These are phyloP conservation scores for Geotrichum bryndzae DNA, from an alignment of 1,139 yeast genomes.

Conservation along the genomic window DNA sequence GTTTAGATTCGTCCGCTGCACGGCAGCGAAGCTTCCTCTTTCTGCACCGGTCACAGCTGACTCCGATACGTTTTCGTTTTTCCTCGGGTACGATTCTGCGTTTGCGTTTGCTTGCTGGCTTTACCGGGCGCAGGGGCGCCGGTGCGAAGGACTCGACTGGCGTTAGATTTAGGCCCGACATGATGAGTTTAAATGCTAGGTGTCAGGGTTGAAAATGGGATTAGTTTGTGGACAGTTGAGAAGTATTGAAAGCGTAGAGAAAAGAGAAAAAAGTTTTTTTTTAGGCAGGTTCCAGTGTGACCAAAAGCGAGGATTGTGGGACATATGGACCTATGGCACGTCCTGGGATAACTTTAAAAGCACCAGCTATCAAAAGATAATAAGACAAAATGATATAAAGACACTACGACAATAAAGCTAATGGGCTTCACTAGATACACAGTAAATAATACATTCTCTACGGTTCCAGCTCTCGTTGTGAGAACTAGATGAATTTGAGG, in stretches of 20 bases:
- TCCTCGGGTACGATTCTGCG: slow-evolving; percentile 17
- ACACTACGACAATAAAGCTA: no score
- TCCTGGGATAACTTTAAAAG: no score
- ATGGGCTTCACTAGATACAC: no score
- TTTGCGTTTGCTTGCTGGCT: slow-evolving; percentile 11
- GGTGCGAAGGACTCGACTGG: not conserved
- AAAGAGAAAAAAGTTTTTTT: not conserved
- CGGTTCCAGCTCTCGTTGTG: no score
- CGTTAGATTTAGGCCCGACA: not conserved
- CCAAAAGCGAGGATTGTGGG: not conserved
- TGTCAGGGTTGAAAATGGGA: not conserved
- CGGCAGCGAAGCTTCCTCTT: slow-evolving; percentile 17
- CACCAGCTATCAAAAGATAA: no score
- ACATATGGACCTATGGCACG: not conserved
- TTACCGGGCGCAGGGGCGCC: slow-evolving; percentile 4
- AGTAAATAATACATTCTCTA: no score
- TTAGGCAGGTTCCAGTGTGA: not conserved
- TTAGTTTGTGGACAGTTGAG: not conserved
- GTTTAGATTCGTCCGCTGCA: slow-evolving; percentile 7
- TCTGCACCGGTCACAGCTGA: slow-evolving; percentile 19
- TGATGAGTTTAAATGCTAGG: not conserved
- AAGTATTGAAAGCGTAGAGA: not conserved
- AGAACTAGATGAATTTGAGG: no score
- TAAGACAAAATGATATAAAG: no score
- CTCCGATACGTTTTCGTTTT: slow-evolving; percentile 18